Evolutionary conservation across 164 flowering plant species (phyloP).

Genomic region (Saururus chinensis): DNA sequence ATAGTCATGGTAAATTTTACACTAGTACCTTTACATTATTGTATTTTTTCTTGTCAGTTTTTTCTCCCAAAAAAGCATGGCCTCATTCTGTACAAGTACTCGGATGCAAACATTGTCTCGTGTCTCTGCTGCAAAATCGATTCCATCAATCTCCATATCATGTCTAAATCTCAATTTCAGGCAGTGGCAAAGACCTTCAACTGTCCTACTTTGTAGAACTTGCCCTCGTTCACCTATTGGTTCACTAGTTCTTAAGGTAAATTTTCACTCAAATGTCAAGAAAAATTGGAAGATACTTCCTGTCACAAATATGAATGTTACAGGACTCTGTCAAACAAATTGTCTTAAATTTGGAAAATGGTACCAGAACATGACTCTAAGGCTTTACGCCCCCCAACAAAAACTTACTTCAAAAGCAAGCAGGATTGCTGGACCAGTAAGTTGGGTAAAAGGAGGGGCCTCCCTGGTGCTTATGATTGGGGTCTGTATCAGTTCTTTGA

Average conservation of each 20-base stretch:
- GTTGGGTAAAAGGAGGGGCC: conserved; percentile 30
- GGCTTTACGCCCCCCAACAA: conserved; percentile 28
- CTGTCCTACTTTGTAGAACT: background rate
- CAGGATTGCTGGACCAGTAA: conserved; percentile 25
- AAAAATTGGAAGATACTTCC: background rate
- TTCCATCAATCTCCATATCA: background rate
- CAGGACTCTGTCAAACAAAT: background rate
- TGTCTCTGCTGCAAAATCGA: background rate
- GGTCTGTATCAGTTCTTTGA: conserved; percentile 41
- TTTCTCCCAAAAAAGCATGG: too few species aligned
- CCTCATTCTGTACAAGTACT: background rate
- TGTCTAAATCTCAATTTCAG: background rate
- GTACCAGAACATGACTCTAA: conserved; percentile 25
- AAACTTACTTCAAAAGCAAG: conserved; percentile 27
- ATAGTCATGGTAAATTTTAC: too few species aligned
- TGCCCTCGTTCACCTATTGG: background rate
- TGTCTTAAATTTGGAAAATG: background rate
- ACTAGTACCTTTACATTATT: too few species aligned
- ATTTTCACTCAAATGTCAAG: background rate
- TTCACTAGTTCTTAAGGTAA: background rate
- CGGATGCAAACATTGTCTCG: background rate
- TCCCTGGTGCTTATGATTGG: conserved; percentile 43
- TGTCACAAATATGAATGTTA: background rate
- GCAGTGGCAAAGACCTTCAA: background rate
- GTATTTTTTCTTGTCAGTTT: too few species aligned